These are phyloP conservation scores for Leptodermis oblonga DNA, from an alignment of 257 asterid species.

Conservation along the genomic window DNA sequence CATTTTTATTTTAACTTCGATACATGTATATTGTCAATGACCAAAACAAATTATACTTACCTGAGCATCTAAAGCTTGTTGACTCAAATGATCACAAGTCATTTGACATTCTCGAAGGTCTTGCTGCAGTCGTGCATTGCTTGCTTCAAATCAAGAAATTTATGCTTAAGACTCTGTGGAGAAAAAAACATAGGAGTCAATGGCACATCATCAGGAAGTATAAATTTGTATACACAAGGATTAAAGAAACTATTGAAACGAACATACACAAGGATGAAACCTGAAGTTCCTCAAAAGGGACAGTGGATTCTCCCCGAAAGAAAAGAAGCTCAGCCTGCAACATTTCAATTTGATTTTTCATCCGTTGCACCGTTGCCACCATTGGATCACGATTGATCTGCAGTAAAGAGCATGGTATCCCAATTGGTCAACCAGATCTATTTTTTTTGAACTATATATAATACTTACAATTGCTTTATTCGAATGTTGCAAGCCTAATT, in stretches of 20 bases:
- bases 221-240: too few relatives aligned
- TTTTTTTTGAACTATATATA: neutral
- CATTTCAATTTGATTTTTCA: constrained; percentile 90
- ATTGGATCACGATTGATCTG: constrained; percentile 90
- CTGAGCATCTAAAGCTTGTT: constrained; percentile 87
- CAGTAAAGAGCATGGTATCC: constrained; percentile 15
- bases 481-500: constrained; percentile 90
- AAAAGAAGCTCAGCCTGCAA: constrained; percentile 83
- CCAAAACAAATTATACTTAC: constrained; percentile 34
- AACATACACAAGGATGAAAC: constrained; percentile 27
- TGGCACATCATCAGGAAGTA: neutral
- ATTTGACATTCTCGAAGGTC: constrained; percentile 64
- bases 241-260: too few relatives aligned
- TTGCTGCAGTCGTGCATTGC: constrained; percentile 59
- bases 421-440: neutral
- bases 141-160: constrained; percentile 85
- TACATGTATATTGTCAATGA: neutral
- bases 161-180: constrained; percentile 78
- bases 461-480: constrained; percentile 86
- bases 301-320: constrained; percentile 67
- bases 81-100: constrained; percentile 54
- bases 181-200: constrained; percentile 16
- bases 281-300: constrained; percentile 78
- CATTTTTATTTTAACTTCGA: neutral
- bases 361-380: constrained; percentile 71